Evolutionary conservation across 108 stramenopile species (phyloP).

Genomic region (Cyclotella cryptica): DNA sequence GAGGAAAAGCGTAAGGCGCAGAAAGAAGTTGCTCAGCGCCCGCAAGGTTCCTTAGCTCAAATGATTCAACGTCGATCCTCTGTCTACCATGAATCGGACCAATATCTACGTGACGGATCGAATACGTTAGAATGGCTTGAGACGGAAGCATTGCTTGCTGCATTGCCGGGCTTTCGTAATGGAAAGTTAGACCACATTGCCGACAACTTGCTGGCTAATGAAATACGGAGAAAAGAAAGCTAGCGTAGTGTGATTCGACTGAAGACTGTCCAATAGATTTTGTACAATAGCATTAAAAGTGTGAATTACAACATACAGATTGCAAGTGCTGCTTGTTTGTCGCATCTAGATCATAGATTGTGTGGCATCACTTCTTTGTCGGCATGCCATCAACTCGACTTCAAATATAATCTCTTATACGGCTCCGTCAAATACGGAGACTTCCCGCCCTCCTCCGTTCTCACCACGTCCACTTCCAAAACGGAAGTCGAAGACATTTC

Average conservation of each 20-base stretch:
- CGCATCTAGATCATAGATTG: too few relatives aligned
- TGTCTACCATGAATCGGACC: constrained; percentile 49
- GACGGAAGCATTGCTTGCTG: constrained; percentile 56
- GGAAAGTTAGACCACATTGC: constrained; percentile 51
- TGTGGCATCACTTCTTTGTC: not conserved
- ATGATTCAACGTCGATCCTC: constrained; percentile 24
- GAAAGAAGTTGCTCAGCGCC: constrained; percentile 34
- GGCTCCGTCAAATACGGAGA: constrained; percentile 46
- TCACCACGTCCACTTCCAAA: constrained; percentile 44
- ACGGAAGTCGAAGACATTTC: constrained; percentile 44
- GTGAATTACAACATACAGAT: too few relatives aligned
- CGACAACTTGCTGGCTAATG: constrained; percentile 42
- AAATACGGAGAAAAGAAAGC: constrained; percentile 33
- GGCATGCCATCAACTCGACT: not conserved
- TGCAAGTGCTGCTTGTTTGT: not conserved
- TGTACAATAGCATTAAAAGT: not conserved
- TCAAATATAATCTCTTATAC: constrained; percentile 49
- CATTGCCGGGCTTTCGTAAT: constrained; percentile 51
- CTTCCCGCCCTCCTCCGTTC: constrained; percentile 38
- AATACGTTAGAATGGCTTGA: constrained; percentile 53
- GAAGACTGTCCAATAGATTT: not conserved
- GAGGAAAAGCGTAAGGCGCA: constrained; percentile 48
- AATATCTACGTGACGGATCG: constrained; percentile 44
- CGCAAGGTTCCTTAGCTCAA: constrained; percentile 37
- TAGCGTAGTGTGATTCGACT: not conserved